Conservation (phyloP, 768 basidiomycete species). For the Boletus sp. region DNA sequence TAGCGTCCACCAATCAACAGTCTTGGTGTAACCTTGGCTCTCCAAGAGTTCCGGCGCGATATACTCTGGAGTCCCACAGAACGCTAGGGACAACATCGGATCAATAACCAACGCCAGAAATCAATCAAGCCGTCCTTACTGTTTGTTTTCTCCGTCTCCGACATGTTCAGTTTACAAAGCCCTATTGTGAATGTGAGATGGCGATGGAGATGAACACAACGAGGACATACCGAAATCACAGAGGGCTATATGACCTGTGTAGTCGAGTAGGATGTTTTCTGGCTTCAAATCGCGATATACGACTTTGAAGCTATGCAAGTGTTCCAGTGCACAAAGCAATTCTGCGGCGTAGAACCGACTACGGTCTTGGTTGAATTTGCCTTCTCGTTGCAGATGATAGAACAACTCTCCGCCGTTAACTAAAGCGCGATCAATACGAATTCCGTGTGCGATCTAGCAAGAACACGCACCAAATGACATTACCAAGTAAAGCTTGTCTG, state of each 20-base stretch:
- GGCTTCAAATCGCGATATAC: constrained; percentile 98
- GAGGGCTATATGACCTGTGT: constrained; percentile 95
- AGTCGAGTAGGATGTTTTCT: constrained; percentile 96
- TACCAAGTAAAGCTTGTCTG: constrained; percentile 95
- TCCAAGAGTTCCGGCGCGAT: constrained; percentile 97
- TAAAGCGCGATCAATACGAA: constrained; percentile 25
- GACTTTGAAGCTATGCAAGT: constrained; percentile 96
- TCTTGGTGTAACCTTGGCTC: constrained; percentile 95
- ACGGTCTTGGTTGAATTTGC: constrained; percentile 90
- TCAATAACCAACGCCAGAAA: background rate
- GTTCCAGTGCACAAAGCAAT: constrained; percentile 90
- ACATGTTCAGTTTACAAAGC: constrained; percentile 96
- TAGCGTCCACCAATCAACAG: constrained; percentile 99
- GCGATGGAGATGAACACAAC: background rate
- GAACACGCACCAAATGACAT: constrained; percentile 82
- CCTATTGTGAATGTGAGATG: constrained; percentile 36
- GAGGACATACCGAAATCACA: constrained; percentile 81
- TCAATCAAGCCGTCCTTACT: constrained; percentile 48
- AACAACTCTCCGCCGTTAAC: constrained; percentile 98
- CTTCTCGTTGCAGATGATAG: constrained; percentile 95
- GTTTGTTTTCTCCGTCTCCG: constrained; percentile 95
- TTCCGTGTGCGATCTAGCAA: background rate
- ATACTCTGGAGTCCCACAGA: constrained; percentile 98
- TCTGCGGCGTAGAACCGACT: constrained; percentile 99
- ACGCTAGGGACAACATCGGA: constrained; percentile 49